These are phyloP conservation scores for Cyberlindnera maclurae DNA, from an alignment of 805 yeast genomes.

Conservation along the genomic window DNA sequence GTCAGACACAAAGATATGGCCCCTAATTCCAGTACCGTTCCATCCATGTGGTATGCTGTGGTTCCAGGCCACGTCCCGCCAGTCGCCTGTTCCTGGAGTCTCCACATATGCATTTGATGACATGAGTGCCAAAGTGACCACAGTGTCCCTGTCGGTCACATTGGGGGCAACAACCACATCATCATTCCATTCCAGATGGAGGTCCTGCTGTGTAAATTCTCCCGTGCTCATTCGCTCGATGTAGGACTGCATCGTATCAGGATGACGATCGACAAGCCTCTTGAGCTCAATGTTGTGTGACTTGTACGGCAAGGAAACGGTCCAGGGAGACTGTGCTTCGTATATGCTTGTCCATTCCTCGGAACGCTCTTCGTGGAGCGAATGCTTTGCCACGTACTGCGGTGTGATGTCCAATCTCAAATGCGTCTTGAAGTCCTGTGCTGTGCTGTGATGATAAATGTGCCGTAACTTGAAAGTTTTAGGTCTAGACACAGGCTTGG, in stretches of 20 bases:
- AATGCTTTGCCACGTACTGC: constrained; percentile 24
- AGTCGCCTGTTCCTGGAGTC: constrained; percentile 71
- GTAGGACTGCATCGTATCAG: constrained; percentile 61
- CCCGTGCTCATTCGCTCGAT: constrained; percentile 38
- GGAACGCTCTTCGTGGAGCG: constrained; percentile 4
- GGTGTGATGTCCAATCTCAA: constrained; percentile 45
- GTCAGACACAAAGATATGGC: constrained; percentile 75
- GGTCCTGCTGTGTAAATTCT: constrained; percentile 28
- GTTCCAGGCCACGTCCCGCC: constrained; percentile 75
- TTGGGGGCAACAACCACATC: constrained; percentile 61
- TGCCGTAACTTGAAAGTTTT: constrained; percentile 38
- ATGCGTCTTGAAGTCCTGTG: constrained; percentile 34
- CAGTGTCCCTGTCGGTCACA: constrained; percentile 63
- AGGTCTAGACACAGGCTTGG: neutral
- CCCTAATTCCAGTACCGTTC: constrained; percentile 79
- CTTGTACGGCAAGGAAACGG: constrained; percentile 25
- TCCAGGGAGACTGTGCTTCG: constrained; percentile 33
- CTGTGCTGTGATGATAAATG: constrained; percentile 55
- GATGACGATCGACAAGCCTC: constrained; percentile 41
- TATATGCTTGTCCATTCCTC: constrained; percentile 16
- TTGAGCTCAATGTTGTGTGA: constrained; percentile 22
- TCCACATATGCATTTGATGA: constrained; percentile 88
- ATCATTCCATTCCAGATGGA: constrained; percentile 59
- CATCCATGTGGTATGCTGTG: constrained; percentile 70
- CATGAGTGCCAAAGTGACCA: constrained; percentile 72